Percentiles rank a stretch among this genome's conserved stretches.
Conservation (phyloP, 1,139 yeast species). For the Pichia sp. region DNA sequence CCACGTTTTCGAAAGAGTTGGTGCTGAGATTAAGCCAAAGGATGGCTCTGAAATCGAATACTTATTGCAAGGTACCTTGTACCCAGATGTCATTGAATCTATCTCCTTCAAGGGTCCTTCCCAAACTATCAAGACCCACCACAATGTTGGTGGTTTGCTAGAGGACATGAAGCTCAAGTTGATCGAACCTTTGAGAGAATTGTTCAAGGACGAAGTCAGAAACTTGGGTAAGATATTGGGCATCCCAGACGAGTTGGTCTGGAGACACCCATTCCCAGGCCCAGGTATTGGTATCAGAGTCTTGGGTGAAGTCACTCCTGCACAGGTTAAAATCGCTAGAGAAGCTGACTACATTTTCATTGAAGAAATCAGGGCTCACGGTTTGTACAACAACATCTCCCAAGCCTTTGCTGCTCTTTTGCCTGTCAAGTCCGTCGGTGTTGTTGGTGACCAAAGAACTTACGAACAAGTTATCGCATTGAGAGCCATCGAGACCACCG, state of each 20-base stretch:
- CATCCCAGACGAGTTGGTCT: slow-evolving; percentile 92
- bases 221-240: slow-evolving; percentile 91
- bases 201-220: slow-evolving; percentile 98
- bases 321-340: slow-evolving; percentile 92
- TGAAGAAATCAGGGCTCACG: slow-evolving; percentile 90
- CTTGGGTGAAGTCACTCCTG: slow-evolving; percentile 90
- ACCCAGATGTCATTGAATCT: slow-evolving; percentile 98
- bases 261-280: slow-evolving; percentile 99
- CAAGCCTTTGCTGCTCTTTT: slow-evolving; percentile 97
- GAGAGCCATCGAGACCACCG: slow-evolving; percentile 95
- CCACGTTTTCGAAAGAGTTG: slow-evolving; percentile 94
- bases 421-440: slow-evolving; percentile 98
- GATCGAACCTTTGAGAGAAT: slow-evolving; percentile 96
- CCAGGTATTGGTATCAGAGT: slow-evolving; percentile 99
- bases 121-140: slow-evolving; percentile 98
- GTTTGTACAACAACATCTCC: slow-evolving; percentile 85
- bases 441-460: slow-evolving; percentile 99
- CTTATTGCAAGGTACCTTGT: slow-evolving; percentile 93
- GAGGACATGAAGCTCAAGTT: slow-evolving; percentile 97
- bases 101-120: slow-evolving; percentile 99
- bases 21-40: slow-evolving; percentile 84
- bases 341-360: slow-evolving; percentile 95
- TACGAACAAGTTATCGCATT: slow-evolving; percentile 98
- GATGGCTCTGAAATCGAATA: slow-evolving; percentile 89
- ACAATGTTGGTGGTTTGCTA: slow-evolving; percentile 95